Percentiles rank a stretch among this genome's conserved stretches.
Conservation (phyloP, 164 flowering plant species). For the Vitis labrusca region DNA sequence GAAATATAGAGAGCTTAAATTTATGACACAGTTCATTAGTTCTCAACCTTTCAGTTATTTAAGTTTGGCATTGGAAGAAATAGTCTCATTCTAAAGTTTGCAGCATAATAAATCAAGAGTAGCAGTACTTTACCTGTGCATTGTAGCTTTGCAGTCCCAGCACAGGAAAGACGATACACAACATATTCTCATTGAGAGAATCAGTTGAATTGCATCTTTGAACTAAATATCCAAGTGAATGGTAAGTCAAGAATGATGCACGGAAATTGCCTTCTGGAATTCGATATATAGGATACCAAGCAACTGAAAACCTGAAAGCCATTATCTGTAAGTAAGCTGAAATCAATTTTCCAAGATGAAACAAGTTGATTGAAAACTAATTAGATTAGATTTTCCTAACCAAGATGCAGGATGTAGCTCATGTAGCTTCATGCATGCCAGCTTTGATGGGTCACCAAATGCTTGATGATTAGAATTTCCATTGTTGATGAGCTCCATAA, state of each 20-base stretch:
- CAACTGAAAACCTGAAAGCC: conserved; percentile 29
- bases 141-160: conserved; percentile 21
- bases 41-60: no score
- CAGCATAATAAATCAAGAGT: no score
- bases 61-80: no score
- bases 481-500: conserved; percentile 13
- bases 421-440: conserved; percentile 11
- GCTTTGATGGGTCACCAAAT: conserved; percentile 15
- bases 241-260: conserved; percentile 27
- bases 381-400: conserved; percentile 5
- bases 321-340: no score
- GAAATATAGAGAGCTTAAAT: no score
- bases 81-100: no score
- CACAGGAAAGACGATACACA: conserved; percentile 20
- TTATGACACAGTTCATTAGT: no score
- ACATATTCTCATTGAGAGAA: conserved; percentile 1
- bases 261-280: conserved; percentile 26
- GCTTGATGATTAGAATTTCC: conserved; percentile 10
- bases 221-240: conserved; percentile 19
- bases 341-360: no score
- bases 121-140: no score
- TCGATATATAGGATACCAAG: conserved; percentile 32
- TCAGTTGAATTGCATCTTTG: conserved; percentile 9
- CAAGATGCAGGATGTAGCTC: conserved; percentile 21
- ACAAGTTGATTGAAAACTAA: background rate